A percentile compares a stretch with the other conserved stretches of the same genome.
phyloP scores from a whole-genome alignment of 768 basidiomycete species.

The Udeniomyces megalosporus region DNA sequence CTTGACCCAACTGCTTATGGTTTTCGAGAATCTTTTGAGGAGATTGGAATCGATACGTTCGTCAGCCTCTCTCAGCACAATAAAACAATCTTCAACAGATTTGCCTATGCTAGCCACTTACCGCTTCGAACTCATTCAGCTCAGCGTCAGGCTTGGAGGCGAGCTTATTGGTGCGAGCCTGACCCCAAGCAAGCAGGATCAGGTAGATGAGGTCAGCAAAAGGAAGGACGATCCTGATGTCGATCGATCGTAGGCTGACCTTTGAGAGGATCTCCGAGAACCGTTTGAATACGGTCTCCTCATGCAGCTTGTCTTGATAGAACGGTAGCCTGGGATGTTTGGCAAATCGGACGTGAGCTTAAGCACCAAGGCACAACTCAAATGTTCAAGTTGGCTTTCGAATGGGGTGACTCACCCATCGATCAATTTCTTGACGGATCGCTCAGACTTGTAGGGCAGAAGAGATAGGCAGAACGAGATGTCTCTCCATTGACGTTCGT shows the following conservation, averaged over 20 bases:
- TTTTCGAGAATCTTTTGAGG: constrained; percentile 61
- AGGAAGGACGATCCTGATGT: not conserved
- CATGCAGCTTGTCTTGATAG: constrained; percentile 93
- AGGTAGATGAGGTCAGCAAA: not conserved
- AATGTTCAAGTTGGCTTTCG: not conserved
- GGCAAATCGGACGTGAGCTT: too few species aligned
- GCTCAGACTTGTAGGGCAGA: constrained; percentile 90
- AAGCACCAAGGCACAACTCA: not conserved
- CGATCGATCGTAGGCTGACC: constrained; percentile 32
- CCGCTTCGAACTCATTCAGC: constrained; percentile 83
- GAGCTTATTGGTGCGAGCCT: constrained; percentile 81
- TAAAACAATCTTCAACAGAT: not conserved
- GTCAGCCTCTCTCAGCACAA: not conserved
- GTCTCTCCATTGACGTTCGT: constrained; percentile 90
- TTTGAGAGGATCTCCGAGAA: constrained; percentile 87
- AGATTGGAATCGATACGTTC: not conserved
- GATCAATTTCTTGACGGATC: constrained; percentile 87
- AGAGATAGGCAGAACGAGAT: constrained; percentile 89
- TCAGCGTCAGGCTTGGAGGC: constrained; percentile 85
- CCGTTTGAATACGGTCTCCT: constrained; percentile 55
- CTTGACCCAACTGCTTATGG: constrained; percentile 65
- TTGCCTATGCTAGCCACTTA: constrained; percentile 23
- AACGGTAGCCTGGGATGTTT: constrained; percentile 54
- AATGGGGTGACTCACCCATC: constrained; percentile 39
- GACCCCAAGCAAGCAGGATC: not conserved